Percentiles rank a stretch among this genome's conserved stretches.
Evolutionary conservation across 2,329 filamentous ascomycete genomes (phyloP).

Genomic region (Colletotrichum tropicicola): DNA sequence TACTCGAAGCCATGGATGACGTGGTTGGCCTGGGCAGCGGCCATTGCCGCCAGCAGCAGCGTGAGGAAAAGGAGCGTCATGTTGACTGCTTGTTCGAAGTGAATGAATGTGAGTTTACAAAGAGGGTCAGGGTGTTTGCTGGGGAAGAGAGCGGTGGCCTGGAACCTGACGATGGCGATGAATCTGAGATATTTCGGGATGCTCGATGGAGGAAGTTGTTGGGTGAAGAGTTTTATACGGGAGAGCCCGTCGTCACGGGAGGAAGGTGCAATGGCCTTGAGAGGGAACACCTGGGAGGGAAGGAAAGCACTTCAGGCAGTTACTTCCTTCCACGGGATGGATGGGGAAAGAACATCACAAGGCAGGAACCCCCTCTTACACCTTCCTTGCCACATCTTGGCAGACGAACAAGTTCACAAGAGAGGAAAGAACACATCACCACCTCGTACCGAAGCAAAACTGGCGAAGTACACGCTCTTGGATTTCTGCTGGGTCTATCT

Average conservation of each 20-base stretch:
- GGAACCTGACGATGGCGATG: neutral
- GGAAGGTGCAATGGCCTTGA: neutral
- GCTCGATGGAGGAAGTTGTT: neutral
- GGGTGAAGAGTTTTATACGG: neutral
- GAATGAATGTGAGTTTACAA: too few relatives aligned
- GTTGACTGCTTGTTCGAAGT: neutral
- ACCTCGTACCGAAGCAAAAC: too few relatives aligned
- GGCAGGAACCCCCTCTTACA: neutral
- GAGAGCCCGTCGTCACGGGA: neutral
- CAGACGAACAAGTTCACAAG: neutral
- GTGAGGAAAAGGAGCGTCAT: neutral
- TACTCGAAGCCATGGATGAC: constrained; percentile 23
- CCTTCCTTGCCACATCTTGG: neutral
- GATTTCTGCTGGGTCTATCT: constrained; percentile 4
- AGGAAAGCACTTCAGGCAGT: neutral
- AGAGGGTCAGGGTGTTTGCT: too few relatives aligned
- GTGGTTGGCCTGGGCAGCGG: constrained; percentile 10
- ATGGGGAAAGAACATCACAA: neutral
- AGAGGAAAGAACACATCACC: neutral
- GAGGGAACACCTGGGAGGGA: neutral
- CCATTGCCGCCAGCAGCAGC: constrained; percentile 13
- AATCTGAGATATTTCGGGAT: neutral
- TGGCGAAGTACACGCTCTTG: constrained; percentile 8
- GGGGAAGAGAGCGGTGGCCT: neutral
- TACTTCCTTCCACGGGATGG: neutral